Base-by-base conservation (phyloP, 306 rosid genomes). In the Cercis canadensis region DNA sequence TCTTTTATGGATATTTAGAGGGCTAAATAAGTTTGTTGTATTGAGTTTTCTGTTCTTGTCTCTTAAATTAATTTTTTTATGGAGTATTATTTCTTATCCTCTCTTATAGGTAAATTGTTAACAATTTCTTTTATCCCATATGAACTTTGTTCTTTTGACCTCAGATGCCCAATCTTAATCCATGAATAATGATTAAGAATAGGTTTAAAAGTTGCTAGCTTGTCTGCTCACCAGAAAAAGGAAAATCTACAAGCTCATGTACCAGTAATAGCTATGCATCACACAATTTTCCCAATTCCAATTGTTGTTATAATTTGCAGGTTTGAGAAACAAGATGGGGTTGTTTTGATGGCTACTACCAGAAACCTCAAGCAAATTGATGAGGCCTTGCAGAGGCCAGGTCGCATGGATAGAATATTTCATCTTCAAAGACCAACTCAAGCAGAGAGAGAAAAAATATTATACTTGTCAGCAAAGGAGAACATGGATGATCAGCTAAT, bases 251-350 rank as follows among this genome's bases (percentile, higher is more conserved):
- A 12, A 18, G 65, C 81, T 67, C 70, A 10, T 33, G 16, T 62
- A 19, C 62, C 32, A 17, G 70, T 24, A 45, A 64, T 43, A 34
- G 51, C 32, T 77, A 43, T 65, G 43, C 70, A 52, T 49, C 51
- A 62, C 36, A 58, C 64, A 43, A 36, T 44, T 64, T 33, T 33
- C n/a, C 55, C 53, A 34, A 45, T 57, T 41, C 59, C n/a, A 14
- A 34, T 74, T 53, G 66, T 52, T 49, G 70, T 54, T 33, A 63
- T 40, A 41, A 62, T 49, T 61, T 71, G 84, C 75, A 93, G 98
- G 76, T 93, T 93, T 88, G 97, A 93, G 89, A 93, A 87, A 78
- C 98, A 88, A 87, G 98, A 90, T 83, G 98, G 98, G 70, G 97
- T 93, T 82, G 98, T 93, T 78, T 81, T 93, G 88, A 93, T 93